Evolutionary conservation across 2,329 filamentous ascomycete species (phyloP).

Genomic region (Amesomyces nigricolor): DNA sequence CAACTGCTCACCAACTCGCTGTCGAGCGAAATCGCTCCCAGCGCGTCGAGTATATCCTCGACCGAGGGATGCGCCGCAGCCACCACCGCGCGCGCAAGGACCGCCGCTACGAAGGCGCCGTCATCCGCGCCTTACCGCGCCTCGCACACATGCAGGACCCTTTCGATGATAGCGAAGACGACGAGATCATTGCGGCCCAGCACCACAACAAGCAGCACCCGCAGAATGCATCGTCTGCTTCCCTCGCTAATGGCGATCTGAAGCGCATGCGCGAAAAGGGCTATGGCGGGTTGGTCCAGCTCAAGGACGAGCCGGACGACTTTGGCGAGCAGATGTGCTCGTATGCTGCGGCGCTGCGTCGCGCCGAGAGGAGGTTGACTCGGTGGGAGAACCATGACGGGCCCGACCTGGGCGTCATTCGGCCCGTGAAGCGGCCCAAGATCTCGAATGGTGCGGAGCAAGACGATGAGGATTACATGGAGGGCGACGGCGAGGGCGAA

Average conservation of each 20-base stretch:
- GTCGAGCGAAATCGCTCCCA: constrained; percentile 73
- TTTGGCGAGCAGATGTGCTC: constrained; percentile 68
- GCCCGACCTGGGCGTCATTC: constrained; percentile 41
- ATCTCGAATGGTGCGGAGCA: constrained; percentile 22
- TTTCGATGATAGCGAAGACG: constrained; percentile 59
- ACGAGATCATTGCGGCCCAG: constrained; percentile 35
- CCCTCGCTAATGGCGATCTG: constrained; percentile 17
- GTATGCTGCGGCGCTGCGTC: constrained; percentile 60
- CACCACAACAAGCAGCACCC: constrained; percentile 28
- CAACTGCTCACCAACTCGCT: constrained; percentile 76
- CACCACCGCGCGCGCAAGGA: constrained; percentile 59
- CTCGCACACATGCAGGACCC: constrained; percentile 51
- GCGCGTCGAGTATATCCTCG: constrained; percentile 75
- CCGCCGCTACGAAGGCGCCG: constrained; percentile 59
- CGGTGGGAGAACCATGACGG: constrained; percentile 58
- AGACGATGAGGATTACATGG: constrained; percentile 28
- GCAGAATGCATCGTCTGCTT: background rate
- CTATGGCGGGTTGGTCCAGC: constrained; percentile 58
- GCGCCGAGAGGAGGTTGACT: constrained; percentile 58
- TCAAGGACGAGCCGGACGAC: constrained; percentile 61
- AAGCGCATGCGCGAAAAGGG: constrained; percentile 50
- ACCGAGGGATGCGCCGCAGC: constrained; percentile 62
- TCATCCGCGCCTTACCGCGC: constrained; percentile 62
- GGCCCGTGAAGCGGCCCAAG: constrained; percentile 39
- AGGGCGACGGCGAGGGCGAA: constrained; percentile 29